These are phyloP conservation scores for Emmonsia crescens DNA, from an alignment of 2,329 filamentous ascomycete species.

Conservation along the genomic window DNA sequence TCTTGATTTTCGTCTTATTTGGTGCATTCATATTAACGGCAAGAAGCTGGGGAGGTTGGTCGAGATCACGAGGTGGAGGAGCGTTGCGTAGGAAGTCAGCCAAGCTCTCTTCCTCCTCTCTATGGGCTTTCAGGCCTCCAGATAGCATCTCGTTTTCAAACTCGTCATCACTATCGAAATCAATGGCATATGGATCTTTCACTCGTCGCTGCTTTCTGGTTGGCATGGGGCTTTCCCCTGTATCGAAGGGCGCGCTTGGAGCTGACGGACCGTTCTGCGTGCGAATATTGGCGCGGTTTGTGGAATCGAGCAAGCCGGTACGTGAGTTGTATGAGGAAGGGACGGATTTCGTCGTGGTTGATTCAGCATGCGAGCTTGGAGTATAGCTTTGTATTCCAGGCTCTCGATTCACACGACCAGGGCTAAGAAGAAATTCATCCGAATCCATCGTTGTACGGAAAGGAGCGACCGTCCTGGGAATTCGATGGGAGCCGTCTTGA, in stretches of 20 bases:
- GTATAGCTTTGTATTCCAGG: conserved; percentile 28
- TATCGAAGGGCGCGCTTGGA: not conserved
- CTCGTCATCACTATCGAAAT: conserved; percentile 59
- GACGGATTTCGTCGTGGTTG: conserved; percentile 36
- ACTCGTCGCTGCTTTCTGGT: conserved; percentile 65
- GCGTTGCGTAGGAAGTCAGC: conserved; percentile 39
- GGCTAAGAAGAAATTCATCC: conserved; percentile 49
- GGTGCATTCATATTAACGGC: conserved; percentile 13
- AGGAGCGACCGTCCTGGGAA: conserved; percentile 71
- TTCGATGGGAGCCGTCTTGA: conserved; percentile 56
- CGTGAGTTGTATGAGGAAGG: conserved; percentile 65
- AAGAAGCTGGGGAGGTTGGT: conserved; percentile 23
- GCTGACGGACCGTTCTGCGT: conserved; percentile 10
- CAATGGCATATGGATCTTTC: conserved; percentile 88
- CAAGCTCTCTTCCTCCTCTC: conserved; percentile 36
- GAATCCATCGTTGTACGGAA: conserved; percentile 81
- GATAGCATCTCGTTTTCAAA: conserved; percentile 45
- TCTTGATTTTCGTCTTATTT: conserved; percentile 12
- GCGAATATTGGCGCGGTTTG: conserved; percentile 21
- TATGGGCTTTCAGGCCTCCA: conserved; percentile 18
- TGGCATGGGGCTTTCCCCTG: conserved; percentile 29
- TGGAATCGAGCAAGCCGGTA: conserved; percentile 51
- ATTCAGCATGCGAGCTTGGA: conserved; percentile 41
- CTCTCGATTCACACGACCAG: conserved; percentile 19
- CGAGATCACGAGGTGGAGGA: conserved; percentile 29